Evolutionary conservation across 2,329 filamentous ascomycete genomes (phyloP).

Genomic region (Diaporthe ilicicola): DNA sequence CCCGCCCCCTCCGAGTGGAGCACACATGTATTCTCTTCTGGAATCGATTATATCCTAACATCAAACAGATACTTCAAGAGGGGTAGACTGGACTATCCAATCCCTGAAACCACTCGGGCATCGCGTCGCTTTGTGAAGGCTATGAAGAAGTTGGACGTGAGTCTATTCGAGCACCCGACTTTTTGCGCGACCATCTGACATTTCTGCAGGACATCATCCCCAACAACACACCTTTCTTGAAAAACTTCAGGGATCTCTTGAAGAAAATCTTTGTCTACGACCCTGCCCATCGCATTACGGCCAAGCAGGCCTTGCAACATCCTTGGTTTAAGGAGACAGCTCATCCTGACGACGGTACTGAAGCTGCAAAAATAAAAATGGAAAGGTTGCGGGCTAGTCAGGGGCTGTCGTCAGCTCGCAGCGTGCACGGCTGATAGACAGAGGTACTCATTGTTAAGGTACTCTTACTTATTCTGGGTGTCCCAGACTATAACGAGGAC

Average conservation of each 20-base stretch:
- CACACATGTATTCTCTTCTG: too few species aligned
- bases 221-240: slow-evolving; percentile 64
- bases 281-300: slow-evolving; percentile 70
- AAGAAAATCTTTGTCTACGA: slow-evolving; percentile 76
- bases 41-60: slow-evolving; percentile 39
- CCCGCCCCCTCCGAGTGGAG: not conserved
- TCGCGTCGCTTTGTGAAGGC: slow-evolving; percentile 74
- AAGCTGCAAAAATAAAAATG: slow-evolving; percentile 70
- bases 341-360: slow-evolving; percentile 72
- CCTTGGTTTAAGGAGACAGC: slow-evolving; percentile 74
- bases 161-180: slow-evolving; percentile 37
- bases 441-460: slow-evolving; percentile 15
- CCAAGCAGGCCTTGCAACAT: slow-evolving; percentile 71
- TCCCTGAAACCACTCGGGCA: slow-evolving; percentile 68
- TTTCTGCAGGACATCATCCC: slow-evolving; percentile 69
- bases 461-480: slow-evolving; percentile 29
- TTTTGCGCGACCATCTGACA: slow-evolving; percentile 34
- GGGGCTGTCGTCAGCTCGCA: slow-evolving; percentile 40
- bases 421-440: slow-evolving; percentile 32
- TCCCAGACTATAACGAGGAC: slow-evolving; percentile 24
- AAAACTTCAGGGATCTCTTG: slow-evolving; percentile 70
- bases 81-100: slow-evolving; percentile 71
- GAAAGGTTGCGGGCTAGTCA: slow-evolving; percentile 58
- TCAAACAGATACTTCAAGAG: slow-evolving; percentile 70
- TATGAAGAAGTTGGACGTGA: slow-evolving; percentile 74